phyloP scores from a whole-genome alignment of 257 asterid genomes.

The Nicotiana undulata region DNA sequence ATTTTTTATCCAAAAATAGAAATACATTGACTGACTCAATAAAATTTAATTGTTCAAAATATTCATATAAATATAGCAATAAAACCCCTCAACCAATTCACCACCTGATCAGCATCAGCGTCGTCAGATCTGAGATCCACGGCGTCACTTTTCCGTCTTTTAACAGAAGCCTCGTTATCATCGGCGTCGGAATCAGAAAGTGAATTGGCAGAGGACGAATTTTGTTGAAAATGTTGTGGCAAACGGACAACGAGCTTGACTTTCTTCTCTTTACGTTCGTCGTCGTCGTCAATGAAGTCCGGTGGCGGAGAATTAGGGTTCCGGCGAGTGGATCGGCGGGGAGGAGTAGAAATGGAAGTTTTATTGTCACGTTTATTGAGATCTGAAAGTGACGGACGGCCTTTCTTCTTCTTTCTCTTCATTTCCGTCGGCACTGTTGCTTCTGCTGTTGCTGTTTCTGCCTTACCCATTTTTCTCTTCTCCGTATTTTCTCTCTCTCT shows the following conservation, averaged over 20 bases:
- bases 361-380: conserved; percentile 22
- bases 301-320: conserved; percentile 41
- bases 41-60: background rate
- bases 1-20: conserved; percentile 31
- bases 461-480: conserved; percentile 48
- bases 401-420: conserved; percentile 81
- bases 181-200: conserved; percentile 46
- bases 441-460: conserved; percentile 24
- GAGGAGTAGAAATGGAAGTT: conserved; percentile 11
- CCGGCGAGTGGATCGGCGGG: conserved; percentile 58
- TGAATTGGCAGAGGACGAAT: conserved; percentile 25
- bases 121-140: conserved; percentile 69
- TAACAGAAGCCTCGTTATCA: conserved; percentile 28
- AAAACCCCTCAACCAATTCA: background rate
- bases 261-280: conserved; percentile 83
- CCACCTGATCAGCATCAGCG: conserved; percentile 48
- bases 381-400: conserved; percentile 56
- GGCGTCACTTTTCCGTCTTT: conserved; percentile 47
- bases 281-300: conserved; percentile 61
- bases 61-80: background rate
- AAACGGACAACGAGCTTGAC: conserved; percentile 82
- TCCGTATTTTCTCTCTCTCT: background rate
- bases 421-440: conserved; percentile 26
- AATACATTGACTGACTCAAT: conserved; percentile 7
- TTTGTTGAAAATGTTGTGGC: conserved; percentile 43